Conservation (phyloP, 163 green algal genomes). For the Scenedesmus sp. region DNA sequence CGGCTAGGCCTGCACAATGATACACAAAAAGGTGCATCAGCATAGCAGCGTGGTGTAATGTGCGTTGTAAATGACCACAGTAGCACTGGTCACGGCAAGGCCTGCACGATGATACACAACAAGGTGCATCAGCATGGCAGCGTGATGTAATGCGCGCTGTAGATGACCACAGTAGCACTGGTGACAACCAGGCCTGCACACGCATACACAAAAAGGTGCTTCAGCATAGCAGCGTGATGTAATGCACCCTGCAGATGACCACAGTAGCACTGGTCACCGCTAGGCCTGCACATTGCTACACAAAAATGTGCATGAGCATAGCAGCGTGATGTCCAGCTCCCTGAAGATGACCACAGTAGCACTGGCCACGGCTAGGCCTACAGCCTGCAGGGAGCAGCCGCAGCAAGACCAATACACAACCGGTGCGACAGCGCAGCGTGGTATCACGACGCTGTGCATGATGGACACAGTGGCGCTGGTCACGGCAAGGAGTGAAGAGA, state of each 20-base stretch:
- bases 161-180: constrained; percentile 80
- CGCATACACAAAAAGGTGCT: no score
- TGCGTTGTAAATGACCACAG: constrained; percentile 73
- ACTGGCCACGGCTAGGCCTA: constrained; percentile 81
- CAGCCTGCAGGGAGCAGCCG: not conserved
- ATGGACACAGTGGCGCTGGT: constrained; percentile 80
- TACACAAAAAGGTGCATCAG: not conserved
- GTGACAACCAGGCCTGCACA: constrained; percentile 79
- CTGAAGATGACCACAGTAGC: constrained; percentile 80
- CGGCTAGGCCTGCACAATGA: constrained; percentile 69
- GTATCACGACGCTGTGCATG: not conserved
- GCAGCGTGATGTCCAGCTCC: not conserved
- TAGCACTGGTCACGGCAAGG: constrained; percentile 83
- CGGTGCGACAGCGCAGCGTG: not conserved
- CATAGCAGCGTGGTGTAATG: not conserved
- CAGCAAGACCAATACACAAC: no score
- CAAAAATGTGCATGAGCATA: not conserved
- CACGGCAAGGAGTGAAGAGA: constrained; percentile 70
- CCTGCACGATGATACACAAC: constrained; percentile 43
- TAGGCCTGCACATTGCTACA: constrained; percentile 58
- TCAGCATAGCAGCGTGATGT: constrained; percentile 38
- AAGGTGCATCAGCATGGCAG: not conserved
- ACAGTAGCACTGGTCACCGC: constrained; percentile 81
- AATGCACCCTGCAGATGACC: constrained; percentile 74
- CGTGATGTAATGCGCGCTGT: constrained; percentile 18